A percentile compares a stretch with the other conserved stretches of the same genome.
Evolutionary conservation across 1,139 yeast species (phyloP).

Genomic region (Lodderomyces margitis): DNA sequence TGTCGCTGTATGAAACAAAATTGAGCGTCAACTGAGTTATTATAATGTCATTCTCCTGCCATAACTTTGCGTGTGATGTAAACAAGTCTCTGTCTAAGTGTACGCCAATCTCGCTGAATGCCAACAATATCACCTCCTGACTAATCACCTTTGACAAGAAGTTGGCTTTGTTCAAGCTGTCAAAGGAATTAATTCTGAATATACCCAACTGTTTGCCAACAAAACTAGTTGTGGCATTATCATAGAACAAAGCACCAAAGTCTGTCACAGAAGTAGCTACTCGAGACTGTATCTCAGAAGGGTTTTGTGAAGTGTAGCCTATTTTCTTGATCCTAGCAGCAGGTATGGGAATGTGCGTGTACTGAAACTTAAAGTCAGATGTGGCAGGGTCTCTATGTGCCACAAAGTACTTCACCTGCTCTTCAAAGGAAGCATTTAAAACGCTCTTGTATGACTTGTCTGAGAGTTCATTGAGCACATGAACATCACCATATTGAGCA

Average conservation of each 20-base stretch:
- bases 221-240: slow-evolving; percentile 43
- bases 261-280: slow-evolving; percentile 52
- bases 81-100: slow-evolving; percentile 40
- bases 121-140: slow-evolving; percentile 59
- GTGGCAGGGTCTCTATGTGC: slow-evolving; percentile 9
- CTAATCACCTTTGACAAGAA: slow-evolving; percentile 56
- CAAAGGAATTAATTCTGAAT: slow-evolving; percentile 62
- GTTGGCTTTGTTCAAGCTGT: slow-evolving; percentile 63
- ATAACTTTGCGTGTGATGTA: slow-evolving; percentile 53
- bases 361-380: slow-evolving; percentile 20
- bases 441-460: slow-evolving; percentile 35
- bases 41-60: slow-evolving; percentile 59
- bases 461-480: slow-evolving; percentile 54
- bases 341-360: slow-evolving; percentile 34
- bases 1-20: slow-evolving; percentile 33
- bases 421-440: slow-evolving; percentile 28
- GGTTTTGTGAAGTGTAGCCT: slow-evolving; percentile 40
- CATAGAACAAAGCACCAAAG: slow-evolving; percentile 66
- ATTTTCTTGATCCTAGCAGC: slow-evolving; percentile 33
- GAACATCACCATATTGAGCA: slow-evolving; percentile 62
- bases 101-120: slow-evolving; percentile 53
- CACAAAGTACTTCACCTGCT: slow-evolving; percentile 32
- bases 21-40: slow-evolving; percentile 44
- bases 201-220: slow-evolving; percentile 70
- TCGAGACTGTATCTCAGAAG: slow-evolving; percentile 34